These are phyloP conservation scores for Solanum microdontum DNA, from an alignment of 257 asterid species.

Conservation along the genomic window DNA sequence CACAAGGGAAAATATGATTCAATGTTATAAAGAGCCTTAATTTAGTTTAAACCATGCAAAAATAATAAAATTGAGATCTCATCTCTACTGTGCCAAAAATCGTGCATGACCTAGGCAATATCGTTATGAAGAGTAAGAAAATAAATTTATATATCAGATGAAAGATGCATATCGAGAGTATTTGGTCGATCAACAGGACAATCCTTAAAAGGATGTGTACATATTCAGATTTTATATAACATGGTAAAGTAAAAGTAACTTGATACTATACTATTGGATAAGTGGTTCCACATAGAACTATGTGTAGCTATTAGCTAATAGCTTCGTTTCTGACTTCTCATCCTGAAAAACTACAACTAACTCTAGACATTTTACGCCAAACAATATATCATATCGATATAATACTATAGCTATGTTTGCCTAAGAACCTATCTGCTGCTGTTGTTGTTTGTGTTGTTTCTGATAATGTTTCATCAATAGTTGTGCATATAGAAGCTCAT, in stretches of 20 bases:
- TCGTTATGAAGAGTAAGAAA: not conserved
- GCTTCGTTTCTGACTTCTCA: not conserved
- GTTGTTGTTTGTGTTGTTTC: not conserved
- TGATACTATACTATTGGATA: not conserved
- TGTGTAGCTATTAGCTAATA: not conserved
- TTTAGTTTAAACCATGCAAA: not conserved
- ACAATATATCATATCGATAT: not conserved
- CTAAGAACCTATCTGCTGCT: not conserved
- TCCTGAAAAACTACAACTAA: not conserved
- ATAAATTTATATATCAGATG: not conserved
- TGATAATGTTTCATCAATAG: constrained; percentile 27
- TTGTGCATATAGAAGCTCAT: constrained; percentile 62
- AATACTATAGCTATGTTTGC: not conserved
- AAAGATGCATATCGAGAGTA: not conserved
- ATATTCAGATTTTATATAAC: not conserved
- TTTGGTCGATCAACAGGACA: not conserved
- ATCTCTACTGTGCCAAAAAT: not conserved
- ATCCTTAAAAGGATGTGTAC: not conserved
- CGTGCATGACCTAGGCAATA: not conserved
- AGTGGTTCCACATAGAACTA: not conserved
- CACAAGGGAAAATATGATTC: not conserved
- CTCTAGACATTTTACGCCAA: not conserved
- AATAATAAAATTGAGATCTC: not conserved
- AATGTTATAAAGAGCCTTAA: not conserved
- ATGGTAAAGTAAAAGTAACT: not conserved